Conservation (phyloP, 2,329 filamentous ascomycete genomes). For the Cladosporium sp. region DNA sequence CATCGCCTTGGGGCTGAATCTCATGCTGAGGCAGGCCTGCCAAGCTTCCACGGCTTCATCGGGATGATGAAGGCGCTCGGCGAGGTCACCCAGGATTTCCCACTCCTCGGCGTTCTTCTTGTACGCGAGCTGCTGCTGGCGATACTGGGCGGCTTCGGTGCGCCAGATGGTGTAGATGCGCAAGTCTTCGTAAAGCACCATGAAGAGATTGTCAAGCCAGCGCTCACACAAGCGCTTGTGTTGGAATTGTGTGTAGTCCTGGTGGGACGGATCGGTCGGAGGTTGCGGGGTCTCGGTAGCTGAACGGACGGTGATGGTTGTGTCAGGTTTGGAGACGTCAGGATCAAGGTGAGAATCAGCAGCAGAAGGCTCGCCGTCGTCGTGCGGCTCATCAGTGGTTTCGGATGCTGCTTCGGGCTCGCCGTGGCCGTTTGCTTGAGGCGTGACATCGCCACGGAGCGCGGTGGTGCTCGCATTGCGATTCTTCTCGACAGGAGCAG, state of each 20-base stretch:
- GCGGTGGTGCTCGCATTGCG: slow-evolving; percentile 75
- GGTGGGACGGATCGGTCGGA: slow-evolving; percentile 53
- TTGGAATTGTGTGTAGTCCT: slow-evolving; percentile 81
- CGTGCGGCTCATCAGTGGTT: background rate
- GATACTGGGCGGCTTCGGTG: slow-evolving; percentile 93
- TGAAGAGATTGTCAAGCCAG: slow-evolving; percentile 97
- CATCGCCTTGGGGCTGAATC: slow-evolving; percentile 91
- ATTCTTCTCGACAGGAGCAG: slow-evolving; percentile 43
- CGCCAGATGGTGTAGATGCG: slow-evolving; percentile 99
- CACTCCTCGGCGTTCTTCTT: slow-evolving; percentile 96
- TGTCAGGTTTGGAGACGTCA: slow-evolving; percentile 30
- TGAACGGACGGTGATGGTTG: slow-evolving; percentile 28
- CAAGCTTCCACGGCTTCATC: slow-evolving; percentile 93
- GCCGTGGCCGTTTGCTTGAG: slow-evolving; percentile 39
- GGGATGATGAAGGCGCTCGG: slow-evolving; percentile 83
- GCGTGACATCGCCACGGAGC: slow-evolving; percentile 61
- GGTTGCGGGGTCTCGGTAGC: slow-evolving; percentile 27
- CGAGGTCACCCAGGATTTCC: slow-evolving; percentile 92
- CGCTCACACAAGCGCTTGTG: slow-evolving; percentile 96
- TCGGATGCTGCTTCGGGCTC: slow-evolving; percentile 32
- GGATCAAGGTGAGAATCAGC: slow-evolving; percentile 27
- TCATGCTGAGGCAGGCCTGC: slow-evolving; percentile 74
- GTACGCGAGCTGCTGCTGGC: slow-evolving; percentile 88
- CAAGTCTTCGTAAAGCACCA: slow-evolving; percentile 97
- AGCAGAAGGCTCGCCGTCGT: slow-evolving; percentile 22